Base-by-base conservation (phyloP, 2,329 filamentous ascomycete genomes). In the Arthroderma sp. region DNA sequence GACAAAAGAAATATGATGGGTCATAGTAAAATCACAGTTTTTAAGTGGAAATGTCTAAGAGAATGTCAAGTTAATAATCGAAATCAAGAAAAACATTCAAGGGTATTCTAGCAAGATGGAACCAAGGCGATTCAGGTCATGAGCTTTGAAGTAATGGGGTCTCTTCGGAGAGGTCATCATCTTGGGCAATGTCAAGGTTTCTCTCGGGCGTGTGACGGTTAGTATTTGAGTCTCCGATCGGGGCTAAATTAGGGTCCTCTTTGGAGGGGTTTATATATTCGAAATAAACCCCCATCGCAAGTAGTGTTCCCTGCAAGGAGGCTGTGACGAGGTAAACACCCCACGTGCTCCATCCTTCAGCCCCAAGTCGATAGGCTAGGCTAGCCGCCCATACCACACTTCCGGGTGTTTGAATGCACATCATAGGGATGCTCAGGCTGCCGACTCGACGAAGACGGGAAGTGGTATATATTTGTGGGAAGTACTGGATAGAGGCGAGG, bases 331-430 rank as follows among this genome's bases (percentile, higher is more conserved):
- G 72, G 58, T 89, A 93, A 9, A 96, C 81, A 6, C 86, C 80
- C 91, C 91, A 98, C 0, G 87, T 86, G 64, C 88, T 95, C 91
- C 91, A 98, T 0, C 89, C 89, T 31, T 75, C 78, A 56, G 72
- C 72, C 0, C 91, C 91, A 15, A 95, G 73, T 38, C 91, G 76
- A 5, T 77, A 78, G 42, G 82, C 86, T 37, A 98, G 68, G 60
- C 87, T 95, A 8, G 75, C 81, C 0, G 89, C 87, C 66, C 94
- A 96, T 5, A 98, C 68, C 54, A 94, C 81, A 48, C 86, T 87
- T 0, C 91, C 91, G 0, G 91, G 91, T 0, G 89, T 95, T 63
- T 98, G 91, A 31, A 98, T 94, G 60, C 84, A 83, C 88, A 98
- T 96, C 83, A 95, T 96, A 4, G 86, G 82, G 46, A 98, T 91